Base-by-base conservation (phyloP, 331 rosid genomes). In the Phaseolus coccineus region DNA sequence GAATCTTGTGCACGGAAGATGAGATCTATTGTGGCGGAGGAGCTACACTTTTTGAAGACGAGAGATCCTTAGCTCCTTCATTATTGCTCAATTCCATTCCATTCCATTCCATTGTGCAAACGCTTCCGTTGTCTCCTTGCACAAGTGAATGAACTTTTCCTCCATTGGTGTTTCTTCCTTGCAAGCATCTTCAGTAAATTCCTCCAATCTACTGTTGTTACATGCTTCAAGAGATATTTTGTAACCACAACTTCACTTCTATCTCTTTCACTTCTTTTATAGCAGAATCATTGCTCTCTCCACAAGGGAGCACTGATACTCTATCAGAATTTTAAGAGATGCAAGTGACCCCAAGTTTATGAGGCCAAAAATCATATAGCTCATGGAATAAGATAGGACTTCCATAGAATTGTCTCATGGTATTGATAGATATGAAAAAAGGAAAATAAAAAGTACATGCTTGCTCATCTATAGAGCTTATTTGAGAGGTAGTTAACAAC, bases 401-500 rank as follows among this genome's bases (percentile, higher is more conserved):
- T 25, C 63, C 14, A 56, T 8, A 7, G 28, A 55, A 24, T 27
- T 12, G 30, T 1, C 19, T 12, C 7, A 27, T 27, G 12, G 65
- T 4, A 27, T 12, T 58, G 37, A 25, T 56, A 5, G 11, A n/a
- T 52, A 52, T 6, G 25, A 52, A 19, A 52, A n/a, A 7, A n/a
- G 0, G 27, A 27, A n/a, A 52, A 52, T 52, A 19, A 52, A 10
- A 25, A 52, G 11, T 5, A 19, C 6, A 11, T 52, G 27, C n/a
- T 16, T 51, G 25, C 10, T 15, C 6, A 50, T 50, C 22, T 50
- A 50, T 15, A 15, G 6, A 16, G 56, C 56, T 19, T n/a, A 52
- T n/a, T 52, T 52, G 58, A 51, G 27, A 52, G 58, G 27, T 52
- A 52, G 58, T n/a, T 52, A 52, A 52, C 27, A 52, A 52, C 58